A percentile compares a stretch with the other conserved stretches of the same genome.
Conservation (phyloP, 768 basidiomycete genomes). For the Porphyrellus cyaneotinctus region DNA sequence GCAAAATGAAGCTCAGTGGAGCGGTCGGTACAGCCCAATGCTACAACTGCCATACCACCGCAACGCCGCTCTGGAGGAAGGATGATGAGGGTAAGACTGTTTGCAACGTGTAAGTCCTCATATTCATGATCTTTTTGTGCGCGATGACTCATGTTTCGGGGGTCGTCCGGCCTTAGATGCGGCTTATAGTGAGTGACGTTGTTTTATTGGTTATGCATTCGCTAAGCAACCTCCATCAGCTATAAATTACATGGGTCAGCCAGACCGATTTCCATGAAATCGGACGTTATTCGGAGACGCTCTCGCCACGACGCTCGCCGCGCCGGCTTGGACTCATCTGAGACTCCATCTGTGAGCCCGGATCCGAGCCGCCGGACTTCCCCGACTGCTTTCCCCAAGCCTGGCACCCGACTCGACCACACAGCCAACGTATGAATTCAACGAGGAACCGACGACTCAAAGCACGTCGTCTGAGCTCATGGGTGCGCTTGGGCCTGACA, state of each 20-base stretch:
- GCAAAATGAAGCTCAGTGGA: constrained; percentile 25
- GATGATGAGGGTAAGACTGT: constrained; percentile 90
- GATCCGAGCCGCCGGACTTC: constrained; percentile 72
- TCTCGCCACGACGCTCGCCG: constrained; percentile 77
- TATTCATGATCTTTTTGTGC: background rate
- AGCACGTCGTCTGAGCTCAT: constrained; percentile 50
- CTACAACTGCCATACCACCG: constrained; percentile 87
- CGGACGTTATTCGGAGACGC: constrained; percentile 84
- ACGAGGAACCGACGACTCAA: constrained; percentile 39
- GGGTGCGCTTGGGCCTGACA: constrained; percentile 39
- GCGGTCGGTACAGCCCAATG: constrained; percentile 61
- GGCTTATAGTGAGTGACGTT: constrained; percentile 59
- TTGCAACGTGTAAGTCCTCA: constrained; percentile 77
- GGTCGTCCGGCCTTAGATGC: constrained; percentile 44
- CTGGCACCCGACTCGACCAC: constrained; percentile 71
- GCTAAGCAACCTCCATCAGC: constrained; percentile 27
- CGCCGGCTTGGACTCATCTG: constrained; percentile 46
- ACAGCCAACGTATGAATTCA: constrained; percentile 48
- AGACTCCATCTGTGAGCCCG: constrained; percentile 73
- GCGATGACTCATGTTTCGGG: constrained; percentile 10
- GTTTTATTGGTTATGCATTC: background rate
- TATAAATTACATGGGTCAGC: constrained; percentile 84
- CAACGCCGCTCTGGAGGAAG: constrained; percentile 86
- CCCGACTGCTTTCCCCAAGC: constrained; percentile 56
- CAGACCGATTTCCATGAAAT: constrained; percentile 88